Evolutionary conservation across 2,329 filamentous ascomycete species (phyloP).

Genomic region (Penicillium expansum): DNA sequence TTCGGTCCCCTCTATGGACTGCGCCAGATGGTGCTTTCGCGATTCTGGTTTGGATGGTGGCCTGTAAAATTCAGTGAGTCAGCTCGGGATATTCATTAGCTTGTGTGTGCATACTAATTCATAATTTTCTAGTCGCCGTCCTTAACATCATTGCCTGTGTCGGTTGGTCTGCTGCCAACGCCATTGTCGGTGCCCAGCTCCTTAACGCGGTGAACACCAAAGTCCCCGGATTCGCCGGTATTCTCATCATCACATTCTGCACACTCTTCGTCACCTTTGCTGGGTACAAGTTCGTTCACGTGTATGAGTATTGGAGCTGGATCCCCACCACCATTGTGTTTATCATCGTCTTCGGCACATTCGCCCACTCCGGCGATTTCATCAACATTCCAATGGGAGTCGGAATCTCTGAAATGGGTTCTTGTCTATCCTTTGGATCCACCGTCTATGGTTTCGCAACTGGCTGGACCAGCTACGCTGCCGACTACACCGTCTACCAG

Average conservation of each 20-base stretch:
- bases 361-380: conserved; percentile 66
- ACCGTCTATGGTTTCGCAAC: conserved; percentile 67
- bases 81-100: neutral
- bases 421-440: conserved; percentile 63
- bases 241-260: conserved; percentile 67
- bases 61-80: conserved; percentile 63
- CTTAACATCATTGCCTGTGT: conserved; percentile 70
- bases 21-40: conserved; percentile 75
- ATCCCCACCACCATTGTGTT: conserved; percentile 71
- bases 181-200: conserved; percentile 75
- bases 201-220: conserved; percentile 68
- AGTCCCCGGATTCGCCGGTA: conserved; percentile 70
- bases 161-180: conserved; percentile 75
- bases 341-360: conserved; percentile 66
- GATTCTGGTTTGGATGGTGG: conserved; percentile 73
- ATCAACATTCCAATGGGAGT: conserved; percentile 58
- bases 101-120: conserved; percentile 8
- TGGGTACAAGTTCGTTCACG: conserved; percentile 72
- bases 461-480: conserved; percentile 71
- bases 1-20: conserved; percentile 73
- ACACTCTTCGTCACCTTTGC: conserved; percentile 71
- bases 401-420: conserved; percentile 60
- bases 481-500: conserved; percentile 80
- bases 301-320: conserved; percentile 74
- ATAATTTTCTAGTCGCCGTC: conserved; percentile 53